Conservation (phyloP, 164 flowering plant species). For the Umbellularia californica region DNA sequence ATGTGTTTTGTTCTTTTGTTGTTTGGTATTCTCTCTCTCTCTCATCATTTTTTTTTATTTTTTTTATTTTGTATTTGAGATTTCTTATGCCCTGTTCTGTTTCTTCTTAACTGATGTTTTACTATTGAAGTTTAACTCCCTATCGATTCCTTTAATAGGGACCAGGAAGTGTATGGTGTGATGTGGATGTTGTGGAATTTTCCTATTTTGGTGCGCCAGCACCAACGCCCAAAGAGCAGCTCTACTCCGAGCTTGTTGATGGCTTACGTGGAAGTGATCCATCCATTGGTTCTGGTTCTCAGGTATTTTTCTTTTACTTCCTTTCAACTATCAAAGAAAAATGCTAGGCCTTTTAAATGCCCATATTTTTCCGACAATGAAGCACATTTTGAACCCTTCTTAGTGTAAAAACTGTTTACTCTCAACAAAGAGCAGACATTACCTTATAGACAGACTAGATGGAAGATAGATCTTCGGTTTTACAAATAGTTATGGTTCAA, state of each 20-base stretch:
- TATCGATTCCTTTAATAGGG: conserved; percentile 43
- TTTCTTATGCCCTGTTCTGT: background rate
- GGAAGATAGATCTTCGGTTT: too few relatives aligned
- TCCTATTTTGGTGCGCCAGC: conserved; percentile 91
- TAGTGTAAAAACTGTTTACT: too few relatives aligned
- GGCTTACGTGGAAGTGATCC: conserved; percentile 87
- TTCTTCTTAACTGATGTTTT: background rate
- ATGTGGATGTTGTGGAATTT: conserved; percentile 94
- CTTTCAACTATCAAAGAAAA: background rate
- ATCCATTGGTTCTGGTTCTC: conserved; percentile 85
- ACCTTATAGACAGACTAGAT: too few relatives aligned
- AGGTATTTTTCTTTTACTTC: conserved; percentile 40
- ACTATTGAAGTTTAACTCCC: conserved; percentile 10
- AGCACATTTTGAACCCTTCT: too few relatives aligned
- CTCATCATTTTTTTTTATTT: too few relatives aligned
- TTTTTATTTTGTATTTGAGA: too few relatives aligned
- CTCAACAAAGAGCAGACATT: too few relatives aligned
- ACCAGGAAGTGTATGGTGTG: conserved; percentile 97
- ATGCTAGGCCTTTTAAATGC: background rate
- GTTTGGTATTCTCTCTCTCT: background rate
- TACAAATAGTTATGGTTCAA: too few relatives aligned
- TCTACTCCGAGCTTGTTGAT: conserved; percentile 85
- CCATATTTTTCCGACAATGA: too few relatives aligned
- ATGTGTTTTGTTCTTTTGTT: background rate
- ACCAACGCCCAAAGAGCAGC: conserved; percentile 76